phyloP scores from a whole-genome alignment of 169 alveolate genomes.

The Eimeria sp. region DNA sequence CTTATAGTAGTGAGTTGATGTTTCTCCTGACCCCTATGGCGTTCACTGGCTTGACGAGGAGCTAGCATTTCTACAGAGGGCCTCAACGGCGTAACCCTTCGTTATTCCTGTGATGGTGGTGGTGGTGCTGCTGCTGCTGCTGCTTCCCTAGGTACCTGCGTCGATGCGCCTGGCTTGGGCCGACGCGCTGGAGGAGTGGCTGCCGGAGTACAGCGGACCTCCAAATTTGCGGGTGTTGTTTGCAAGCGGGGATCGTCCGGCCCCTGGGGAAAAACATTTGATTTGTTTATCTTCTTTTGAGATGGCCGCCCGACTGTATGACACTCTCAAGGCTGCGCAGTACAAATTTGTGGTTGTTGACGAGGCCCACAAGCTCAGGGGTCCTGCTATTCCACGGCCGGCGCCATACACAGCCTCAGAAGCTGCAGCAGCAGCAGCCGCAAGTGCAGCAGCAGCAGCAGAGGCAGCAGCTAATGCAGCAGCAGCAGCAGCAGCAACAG shows the following conservation, averaged over 20 bases:
- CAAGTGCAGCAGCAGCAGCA: neutral
- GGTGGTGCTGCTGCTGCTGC: constrained; percentile 22
- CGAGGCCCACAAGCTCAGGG: constrained; percentile 82
- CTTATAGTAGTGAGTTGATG: constrained; percentile 77
- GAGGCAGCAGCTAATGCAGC: neutral
- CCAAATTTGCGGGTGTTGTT: constrained; percentile 59
- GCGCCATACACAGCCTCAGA: constrained; percentile 37
- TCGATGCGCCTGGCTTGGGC: constrained; percentile 80
- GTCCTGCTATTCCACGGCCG: constrained; percentile 62
- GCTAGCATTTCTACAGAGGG: neutral
- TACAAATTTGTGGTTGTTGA: constrained; percentile 78
- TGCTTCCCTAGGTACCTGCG: constrained; percentile 66
- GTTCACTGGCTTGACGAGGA: neutral
- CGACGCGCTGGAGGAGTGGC: constrained; percentile 76
- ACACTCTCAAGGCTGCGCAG: constrained; percentile 47
- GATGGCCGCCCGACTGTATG: constrained; percentile 73
- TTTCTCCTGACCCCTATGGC: neutral
- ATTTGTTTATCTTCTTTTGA: constrained; percentile 78
- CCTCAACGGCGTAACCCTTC: neutral
- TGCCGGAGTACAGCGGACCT: constrained; percentile 54
- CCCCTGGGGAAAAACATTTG: constrained; percentile 33
- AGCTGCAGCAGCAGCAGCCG: constrained; percentile 51
- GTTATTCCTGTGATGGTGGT: no score
- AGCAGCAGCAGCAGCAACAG: neutral
- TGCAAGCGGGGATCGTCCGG: constrained; percentile 71